Evolutionary conservation across 805 yeast genomes (phyloP).

Genomic region (Nakazawaea anatomiae): DNA sequence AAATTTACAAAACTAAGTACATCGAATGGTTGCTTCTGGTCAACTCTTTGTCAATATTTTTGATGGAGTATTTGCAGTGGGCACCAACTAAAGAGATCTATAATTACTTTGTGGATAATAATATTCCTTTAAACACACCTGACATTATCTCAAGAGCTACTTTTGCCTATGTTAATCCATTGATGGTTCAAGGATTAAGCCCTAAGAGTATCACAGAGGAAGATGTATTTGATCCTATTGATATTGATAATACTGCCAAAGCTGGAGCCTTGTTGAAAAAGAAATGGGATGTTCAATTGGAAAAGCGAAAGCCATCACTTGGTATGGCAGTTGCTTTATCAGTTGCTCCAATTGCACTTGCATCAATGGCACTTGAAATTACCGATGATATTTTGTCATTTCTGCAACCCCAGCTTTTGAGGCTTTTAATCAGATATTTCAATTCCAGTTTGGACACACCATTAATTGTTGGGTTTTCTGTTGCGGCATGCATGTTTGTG

Average conservation of each 20-base stretch:
- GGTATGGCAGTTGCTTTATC: slow-evolving; percentile 29
- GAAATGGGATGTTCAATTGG: slow-evolving; percentile 31
- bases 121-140: slow-evolving; percentile 25
- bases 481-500: slow-evolving; percentile 59
- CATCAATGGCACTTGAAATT: slow-evolving; percentile 31
- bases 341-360: slow-evolving; percentile 29
- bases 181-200: slow-evolving; percentile 63
- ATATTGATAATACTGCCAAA: slow-evolving; percentile 26
- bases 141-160: slow-evolving; percentile 73
- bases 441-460: slow-evolving; percentile 31
- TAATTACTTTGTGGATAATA: slow-evolving; percentile 26
- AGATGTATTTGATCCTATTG: slow-evolving; percentile 37
- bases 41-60: slow-evolving; percentile 27
- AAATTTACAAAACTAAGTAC: slow-evolving; percentile 17
- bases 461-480: slow-evolving; percentile 51
- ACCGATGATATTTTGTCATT: slow-evolving; percentile 32
- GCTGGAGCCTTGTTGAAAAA: slow-evolving; percentile 23
- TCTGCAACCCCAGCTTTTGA: slow-evolving; percentile 53
- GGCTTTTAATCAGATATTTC: slow-evolving; percentile 42
- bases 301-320: slow-evolving; percentile 21
- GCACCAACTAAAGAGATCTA: slow-evolving; percentile 34
- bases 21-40: slow-evolving; percentile 34
- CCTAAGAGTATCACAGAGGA: slow-evolving; percentile 24
- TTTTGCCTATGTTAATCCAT: slow-evolving; percentile 85
- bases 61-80: slow-evolving; percentile 30